Evolutionary conservation across 495 filamentous ascomycete genomes (phyloP), one percentile per base, ranked within the genome.

Genomic region (Hyaloscypha variabilis): DNA sequence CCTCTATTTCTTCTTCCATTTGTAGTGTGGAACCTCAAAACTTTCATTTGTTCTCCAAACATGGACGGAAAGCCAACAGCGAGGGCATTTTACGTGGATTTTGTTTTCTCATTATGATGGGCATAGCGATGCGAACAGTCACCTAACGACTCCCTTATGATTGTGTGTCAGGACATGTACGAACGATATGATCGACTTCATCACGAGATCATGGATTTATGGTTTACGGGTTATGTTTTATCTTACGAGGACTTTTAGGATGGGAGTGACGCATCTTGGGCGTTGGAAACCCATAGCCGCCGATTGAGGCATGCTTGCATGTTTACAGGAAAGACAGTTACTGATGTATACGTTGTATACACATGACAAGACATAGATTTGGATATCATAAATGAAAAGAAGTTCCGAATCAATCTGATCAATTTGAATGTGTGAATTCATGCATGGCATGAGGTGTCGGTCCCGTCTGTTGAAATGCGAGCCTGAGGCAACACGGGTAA

Each of bases 131-230:
- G 25, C 54, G 68, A 39, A 64, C 60, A 61, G 55, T 64, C 64
- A 70, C 63, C 60, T 70, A 64, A 69, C 68, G 68, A 67, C 68
- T 52, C 28, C 28, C 64, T 68, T 57, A 67, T 52, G 58, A 65
- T 31, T 60, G 30, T 59, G 28, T 67, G 62, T 59, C 53, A 67
- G 58, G 64, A 67, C 54, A 34, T 70, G 68, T 70, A 70, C 49
- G 68, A 70, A 65, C 39, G 39, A 46, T 46, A 19, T 62, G 62
- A 66, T 56, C 36, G 30, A 55, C 25, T 24, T 53, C 13, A 30
- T 65, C 31, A 69, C 50, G 67, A 66, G 67, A 69, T 69, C 60
- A 69, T 64, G 59, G 34, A n/a, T 65, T 70, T 65, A 71, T 59
- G 69, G 39, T 65, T 67, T 67, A 67, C 53, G 65, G 69, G 13